Conservation (phyloP, 2,329 filamentous ascomycete genomes). For the Podosphaera xanthii region DNA sequence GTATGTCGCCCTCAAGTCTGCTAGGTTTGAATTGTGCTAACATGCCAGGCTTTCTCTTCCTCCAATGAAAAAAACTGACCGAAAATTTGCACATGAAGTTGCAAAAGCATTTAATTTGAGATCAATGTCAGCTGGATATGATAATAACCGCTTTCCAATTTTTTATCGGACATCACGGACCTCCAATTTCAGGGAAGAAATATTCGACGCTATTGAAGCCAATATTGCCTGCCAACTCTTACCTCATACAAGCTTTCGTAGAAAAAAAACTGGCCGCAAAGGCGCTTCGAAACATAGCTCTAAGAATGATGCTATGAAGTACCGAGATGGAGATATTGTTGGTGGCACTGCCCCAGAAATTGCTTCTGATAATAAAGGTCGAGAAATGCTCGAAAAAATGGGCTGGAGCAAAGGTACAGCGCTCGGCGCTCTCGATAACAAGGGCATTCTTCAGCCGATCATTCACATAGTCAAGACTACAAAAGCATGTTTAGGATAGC, state of each 20-base stretch:
- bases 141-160: slow-evolving; percentile 48
- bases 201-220: slow-evolving; percentile 25
- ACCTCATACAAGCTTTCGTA: slow-evolving; percentile 25
- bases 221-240: slow-evolving; percentile 32
- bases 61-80: slow-evolving; percentile 58
- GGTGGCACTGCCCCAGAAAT: slow-evolving; percentile 70
- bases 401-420: slow-evolving; percentile 78
- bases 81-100: slow-evolving; percentile 61
- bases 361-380: slow-evolving; percentile 58
- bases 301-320: slow-evolving; percentile 26
- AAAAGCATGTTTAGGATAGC: slow-evolving; percentile 56
- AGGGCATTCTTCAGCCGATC: slow-evolving; percentile 72
- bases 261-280: slow-evolving; percentile 13
- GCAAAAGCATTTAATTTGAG: slow-evolving; percentile 55
- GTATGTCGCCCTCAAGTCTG: slow-evolving; percentile 22
- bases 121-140: slow-evolving; percentile 62
- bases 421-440: slow-evolving; percentile 59
- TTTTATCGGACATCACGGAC: slow-evolving; percentile 55
- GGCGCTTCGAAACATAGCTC: slow-evolving; percentile 17
- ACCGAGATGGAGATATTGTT: slow-evolving; percentile 71
- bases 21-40: neutral
- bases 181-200: slow-evolving; percentile 30
- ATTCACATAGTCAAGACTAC: slow-evolving; percentile 68
- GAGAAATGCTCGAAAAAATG: slow-evolving; percentile 87
- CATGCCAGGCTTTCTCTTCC: slow-evolving; percentile 43